phyloP scores from a whole-genome alignment of 163 green algal species.

The Scenedesmus sp. region DNA sequence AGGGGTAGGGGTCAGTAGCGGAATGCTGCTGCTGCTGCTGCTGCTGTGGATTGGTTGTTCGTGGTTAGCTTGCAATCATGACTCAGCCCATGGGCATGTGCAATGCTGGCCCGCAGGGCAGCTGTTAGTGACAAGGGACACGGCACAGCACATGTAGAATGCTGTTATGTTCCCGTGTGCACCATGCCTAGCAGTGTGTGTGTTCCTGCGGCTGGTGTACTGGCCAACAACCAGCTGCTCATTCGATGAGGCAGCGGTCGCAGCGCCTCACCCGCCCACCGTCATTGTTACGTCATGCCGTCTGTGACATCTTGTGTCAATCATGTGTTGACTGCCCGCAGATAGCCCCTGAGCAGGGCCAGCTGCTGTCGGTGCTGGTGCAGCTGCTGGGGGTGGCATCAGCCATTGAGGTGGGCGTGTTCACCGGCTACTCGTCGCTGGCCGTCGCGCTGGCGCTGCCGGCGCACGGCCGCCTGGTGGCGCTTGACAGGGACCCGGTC shows the following conservation, averaged over 20 bases:
- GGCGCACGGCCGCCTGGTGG: slow-evolving; percentile 79
- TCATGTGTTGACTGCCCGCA: slow-evolving; percentile 65
- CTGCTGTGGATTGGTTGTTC: neutral
- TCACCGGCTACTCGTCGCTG: slow-evolving; percentile 94
- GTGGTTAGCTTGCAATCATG: neutral
- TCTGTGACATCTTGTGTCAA: neutral
- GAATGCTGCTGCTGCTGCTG: neutral
- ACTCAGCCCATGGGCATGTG: too few relatives aligned
- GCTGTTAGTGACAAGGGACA: too few relatives aligned
- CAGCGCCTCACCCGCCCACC: neutral
- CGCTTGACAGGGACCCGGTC: slow-evolving; percentile 84
- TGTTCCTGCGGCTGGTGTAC: too few relatives aligned
- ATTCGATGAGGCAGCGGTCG: too few relatives aligned
- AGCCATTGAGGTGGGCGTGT: slow-evolving; percentile 91
- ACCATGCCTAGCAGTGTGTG: too few relatives aligned
- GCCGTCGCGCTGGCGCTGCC: slow-evolving; percentile 87
- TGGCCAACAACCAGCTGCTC: too few relatives aligned
- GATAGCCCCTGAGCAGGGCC: slow-evolving; percentile 91
- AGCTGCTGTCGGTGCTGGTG: slow-evolving; percentile 89
- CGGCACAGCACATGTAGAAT: too few relatives aligned
- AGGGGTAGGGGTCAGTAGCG: neutral
- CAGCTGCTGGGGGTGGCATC: slow-evolving; percentile 72
- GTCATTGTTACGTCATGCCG: neutral
- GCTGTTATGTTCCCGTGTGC: too few relatives aligned
- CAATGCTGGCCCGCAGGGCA: too few relatives aligned